A percentile compares a stretch with the other conserved stretches of the same genome.
Conservation (phyloP, 2,329 filamentous ascomycete genomes). For the Trichoderma sp. region DNA sequence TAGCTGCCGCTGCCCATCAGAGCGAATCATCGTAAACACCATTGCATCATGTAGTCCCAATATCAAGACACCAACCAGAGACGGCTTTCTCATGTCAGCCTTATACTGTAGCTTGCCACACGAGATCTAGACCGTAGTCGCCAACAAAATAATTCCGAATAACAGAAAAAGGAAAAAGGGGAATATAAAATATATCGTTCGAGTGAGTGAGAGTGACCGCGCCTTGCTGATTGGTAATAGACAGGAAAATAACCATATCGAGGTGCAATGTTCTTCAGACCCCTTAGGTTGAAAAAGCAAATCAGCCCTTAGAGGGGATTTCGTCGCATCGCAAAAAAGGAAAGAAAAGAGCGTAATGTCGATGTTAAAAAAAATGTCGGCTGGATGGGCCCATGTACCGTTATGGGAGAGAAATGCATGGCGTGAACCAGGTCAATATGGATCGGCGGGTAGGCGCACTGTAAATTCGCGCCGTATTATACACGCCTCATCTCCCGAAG, state of each 20-base stretch:
- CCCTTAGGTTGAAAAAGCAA: neutral
- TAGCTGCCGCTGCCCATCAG: neutral
- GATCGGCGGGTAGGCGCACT: neutral
- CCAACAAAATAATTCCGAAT: neutral
- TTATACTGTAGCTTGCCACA: neutral
- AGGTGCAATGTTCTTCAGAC: neutral
- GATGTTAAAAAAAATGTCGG: neutral
- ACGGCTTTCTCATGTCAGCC: slow-evolving; percentile 1
- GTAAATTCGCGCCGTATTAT: slow-evolving; percentile 26
- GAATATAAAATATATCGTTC: neutral
- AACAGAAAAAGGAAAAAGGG: neutral
- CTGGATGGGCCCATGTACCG: neutral
- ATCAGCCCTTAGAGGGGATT: neutral
- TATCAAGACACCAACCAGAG: slow-evolving; percentile 17
- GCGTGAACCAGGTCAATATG: neutral
- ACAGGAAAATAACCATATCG: slow-evolving; percentile 1
- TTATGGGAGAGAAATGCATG: neutral
- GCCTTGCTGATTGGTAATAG: slow-evolving; percentile 16
- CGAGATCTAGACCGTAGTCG: neutral
- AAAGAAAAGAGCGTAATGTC: neutral
- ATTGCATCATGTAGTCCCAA: slow-evolving; percentile 23
- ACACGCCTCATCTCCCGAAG: slow-evolving; percentile 27
- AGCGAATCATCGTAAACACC: slow-evolving; percentile 22
- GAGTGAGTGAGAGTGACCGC: slow-evolving; percentile 3
- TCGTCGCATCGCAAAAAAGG: neutral